These are phyloP conservation scores for Lachancea sp. DNA, from an alignment of 805 yeast species.

Conservation along the genomic window DNA sequence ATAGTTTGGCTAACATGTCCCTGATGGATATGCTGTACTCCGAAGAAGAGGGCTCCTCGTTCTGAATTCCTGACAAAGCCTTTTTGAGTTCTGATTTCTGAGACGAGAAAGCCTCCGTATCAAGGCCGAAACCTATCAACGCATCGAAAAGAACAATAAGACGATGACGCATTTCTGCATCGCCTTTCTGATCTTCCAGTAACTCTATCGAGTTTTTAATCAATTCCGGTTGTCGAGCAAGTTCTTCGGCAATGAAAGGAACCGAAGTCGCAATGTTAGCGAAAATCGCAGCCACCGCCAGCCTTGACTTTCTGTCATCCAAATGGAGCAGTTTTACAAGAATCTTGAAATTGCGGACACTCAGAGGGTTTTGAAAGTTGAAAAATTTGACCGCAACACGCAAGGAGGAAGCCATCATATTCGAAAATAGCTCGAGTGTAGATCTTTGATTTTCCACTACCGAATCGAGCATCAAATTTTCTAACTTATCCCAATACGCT, in stretches of 20 bases:
- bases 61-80: background rate
- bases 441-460: constrained; percentile 50
- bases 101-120: background rate
- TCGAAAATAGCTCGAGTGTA: constrained; percentile 57
- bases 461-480: constrained; percentile 38
- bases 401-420: constrained; percentile 41
- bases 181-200: constrained; percentile 25
- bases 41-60: background rate
- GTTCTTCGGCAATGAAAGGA: constrained; percentile 32
- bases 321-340: constrained; percentile 37
- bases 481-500: constrained; percentile 43
- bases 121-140: constrained; percentile 8
- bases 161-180: constrained; percentile 30
- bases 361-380: constrained; percentile 39
- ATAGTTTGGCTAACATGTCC: background rate
- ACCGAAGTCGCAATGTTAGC: constrained; percentile 32
- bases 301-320: constrained; percentile 37
- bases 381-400: constrained; percentile 48
- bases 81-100: background rate
- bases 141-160: constrained; percentile 30
- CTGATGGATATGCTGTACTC: background rate
- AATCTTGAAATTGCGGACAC: constrained; percentile 37
- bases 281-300: constrained; percentile 35
- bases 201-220: constrained; percentile 22
- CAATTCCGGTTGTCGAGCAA: constrained; percentile 23